phyloP scores from a whole-genome alignment of 1,284 basidiomycete species.

The Pyrrhoderma noxium region DNA sequence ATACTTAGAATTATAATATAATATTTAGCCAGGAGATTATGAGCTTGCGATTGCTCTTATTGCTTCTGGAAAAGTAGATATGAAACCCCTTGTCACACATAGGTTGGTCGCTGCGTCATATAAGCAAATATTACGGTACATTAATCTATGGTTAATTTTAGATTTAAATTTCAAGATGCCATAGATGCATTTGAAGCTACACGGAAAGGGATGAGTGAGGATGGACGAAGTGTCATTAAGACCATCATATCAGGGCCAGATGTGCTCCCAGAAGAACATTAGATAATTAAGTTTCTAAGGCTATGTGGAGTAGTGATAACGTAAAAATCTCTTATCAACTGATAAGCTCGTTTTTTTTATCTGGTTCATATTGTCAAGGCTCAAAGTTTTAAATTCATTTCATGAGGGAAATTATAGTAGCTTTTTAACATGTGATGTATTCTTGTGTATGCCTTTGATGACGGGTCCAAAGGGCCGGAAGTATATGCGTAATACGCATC shows the following conservation, averaged over 20 bases:
- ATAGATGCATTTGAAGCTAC: conserved; percentile 76
- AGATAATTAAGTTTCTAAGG: background rate
- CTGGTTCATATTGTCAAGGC: no score
- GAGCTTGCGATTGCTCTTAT: conserved; percentile 81
- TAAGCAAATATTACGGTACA: background rate
- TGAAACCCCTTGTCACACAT: conserved; percentile 86
- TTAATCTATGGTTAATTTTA: conserved; percentile 22
- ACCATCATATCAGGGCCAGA: conserved; percentile 73
- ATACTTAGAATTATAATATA: background rate
- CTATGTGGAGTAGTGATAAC: background rate
- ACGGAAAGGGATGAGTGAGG: conserved; percentile 69
- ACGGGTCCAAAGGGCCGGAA: no score
- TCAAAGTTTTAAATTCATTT: no score
- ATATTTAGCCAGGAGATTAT: conserved; percentile 69
- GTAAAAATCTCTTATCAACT: background rate
- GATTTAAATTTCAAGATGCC: conserved; percentile 71
- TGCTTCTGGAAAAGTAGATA: conserved; percentile 70
- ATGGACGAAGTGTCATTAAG: conserved; percentile 68
- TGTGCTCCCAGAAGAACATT: conserved; percentile 26
- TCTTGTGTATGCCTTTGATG: no score
- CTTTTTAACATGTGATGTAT: no score
- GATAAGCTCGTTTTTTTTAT: background rate
- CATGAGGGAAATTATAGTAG: no score
- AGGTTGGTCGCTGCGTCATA: conserved; percentile 35
- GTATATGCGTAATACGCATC: no score